These are phyloP conservation scores for Mortierella sp. DNA, from an alignment of 371 early-diverging fungal genomes.

Conservation along the genomic window DNA sequence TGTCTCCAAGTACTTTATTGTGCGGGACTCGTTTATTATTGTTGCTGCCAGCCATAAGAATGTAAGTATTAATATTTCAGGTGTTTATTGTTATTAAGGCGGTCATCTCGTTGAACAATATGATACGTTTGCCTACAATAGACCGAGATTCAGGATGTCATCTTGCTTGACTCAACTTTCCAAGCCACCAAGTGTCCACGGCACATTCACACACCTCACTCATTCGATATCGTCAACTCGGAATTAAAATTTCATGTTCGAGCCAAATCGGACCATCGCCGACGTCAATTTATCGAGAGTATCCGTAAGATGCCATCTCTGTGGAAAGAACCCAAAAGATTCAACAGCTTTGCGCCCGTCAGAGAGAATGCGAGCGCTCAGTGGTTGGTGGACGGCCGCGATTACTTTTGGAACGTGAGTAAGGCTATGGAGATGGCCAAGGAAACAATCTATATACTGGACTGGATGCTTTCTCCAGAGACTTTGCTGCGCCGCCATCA, in stretches of 20 bases:
- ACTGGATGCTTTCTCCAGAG: slow-evolving; percentile 94
- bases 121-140: slow-evolving; percentile 2
- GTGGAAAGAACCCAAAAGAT: slow-evolving; percentile 63
- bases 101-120: background rate
- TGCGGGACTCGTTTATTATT: slow-evolving; percentile 55
- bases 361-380: slow-evolving; percentile 74
- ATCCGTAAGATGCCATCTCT: slow-evolving; percentile 55
- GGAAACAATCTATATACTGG: slow-evolving; percentile 86
- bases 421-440: slow-evolving; percentile 86
- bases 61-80: slow-evolving; percentile 17
- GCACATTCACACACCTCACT: slow-evolving; percentile 47
- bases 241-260: slow-evolving; percentile 53
- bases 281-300: slow-evolving; percentile 53
- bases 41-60: slow-evolving; percentile 54
- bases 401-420: slow-evolving; percentile 85
- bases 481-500: slow-evolving; percentile 62
- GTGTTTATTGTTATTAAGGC: background rate
- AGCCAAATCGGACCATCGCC: slow-evolving; percentile 51
- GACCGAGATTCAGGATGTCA: slow-evolving; percentile 56
- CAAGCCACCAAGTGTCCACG: slow-evolving; percentile 46
- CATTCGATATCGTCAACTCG: slow-evolving; percentile 51
- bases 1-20: slow-evolving; percentile 52
- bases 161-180: slow-evolving; percentile 54
- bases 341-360: slow-evolving; percentile 87
- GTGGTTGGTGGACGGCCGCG: slow-evolving; percentile 86